Evolutionary conservation across 176 grass and related monocot genomes (phyloP), one percentile per base, ranked within the genome.

Genomic region (Triticum dicoccoides): DNA sequence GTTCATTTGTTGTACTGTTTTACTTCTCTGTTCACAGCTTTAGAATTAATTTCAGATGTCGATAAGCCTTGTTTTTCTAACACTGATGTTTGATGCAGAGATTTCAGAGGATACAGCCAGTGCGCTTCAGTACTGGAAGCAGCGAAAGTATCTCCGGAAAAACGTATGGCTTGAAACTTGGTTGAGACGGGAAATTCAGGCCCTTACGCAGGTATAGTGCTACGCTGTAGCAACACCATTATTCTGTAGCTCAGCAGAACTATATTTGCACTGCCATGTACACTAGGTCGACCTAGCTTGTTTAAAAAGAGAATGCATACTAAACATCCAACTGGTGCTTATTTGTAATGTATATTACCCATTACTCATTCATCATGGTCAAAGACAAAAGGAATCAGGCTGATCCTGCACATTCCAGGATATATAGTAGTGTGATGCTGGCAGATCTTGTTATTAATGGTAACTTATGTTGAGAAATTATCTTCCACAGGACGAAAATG

Each of bases 401-500:
- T 69, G 35, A 32, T 77, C 42, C 42, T 59, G 61, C 29, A 24
- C 11, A 61, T 23, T 14, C 32, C 18, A 73, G 30, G 64, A 3
- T 6, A 45, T 39, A 78, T 3, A 17, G 23, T 52, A 69, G 17
- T 10, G 21, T 5, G 17, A 66, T 77, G 70, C 3, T 59, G 34
- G 30, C 3, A 42, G 9, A 38, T 69, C 41, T 5, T n/a, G 11
- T 41, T 33, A 18, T 58, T 68, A 7, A 59, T 37, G 35, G n/a
- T 75, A 34, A 49, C 5, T 29, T 29, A 13, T 0, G 9, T 59
- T 39, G 18, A 79, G 4, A 29, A 76, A 9, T 14, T 83, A n/a
- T 47, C 20, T 69, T 80, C 44, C 84, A 59, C 82, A 98, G 96
- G 96, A 92, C 34, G 87, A 94, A 35, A 78, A 91, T 80, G 85